Percentiles rank a stretch among this genome's conserved stretches.
phyloP scores from a whole-genome alignment of 495 filamentous ascomycete genomes.

The Aspergillus sparsus region DNA sequence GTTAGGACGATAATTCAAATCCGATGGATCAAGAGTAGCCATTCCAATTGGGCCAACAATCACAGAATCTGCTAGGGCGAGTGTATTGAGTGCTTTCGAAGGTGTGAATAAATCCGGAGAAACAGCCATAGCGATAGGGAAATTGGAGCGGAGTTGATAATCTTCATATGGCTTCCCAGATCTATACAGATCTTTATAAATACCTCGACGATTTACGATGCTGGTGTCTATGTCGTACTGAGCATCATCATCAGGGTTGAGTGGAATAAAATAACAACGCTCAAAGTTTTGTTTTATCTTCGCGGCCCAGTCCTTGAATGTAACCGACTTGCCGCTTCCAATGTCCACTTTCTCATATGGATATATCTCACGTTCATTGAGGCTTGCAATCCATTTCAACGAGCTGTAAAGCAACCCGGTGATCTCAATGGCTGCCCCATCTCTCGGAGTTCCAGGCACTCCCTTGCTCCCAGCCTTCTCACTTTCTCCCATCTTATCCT shows the following conservation, averaged over 20 bases:
- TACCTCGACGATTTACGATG: conserved; percentile 83
- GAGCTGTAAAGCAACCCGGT: conserved; percentile 89
- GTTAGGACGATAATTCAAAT: conserved; percentile 89
- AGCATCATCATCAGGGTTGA: conserved; percentile 63
- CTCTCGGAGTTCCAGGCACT: conserved; percentile 91
- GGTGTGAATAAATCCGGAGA: conserved; percentile 85
- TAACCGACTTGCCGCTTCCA: conserved; percentile 57
- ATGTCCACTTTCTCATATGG: conserved; percentile 68
- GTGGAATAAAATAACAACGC: conserved; percentile 81
- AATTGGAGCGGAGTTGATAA: conserved; percentile 94
- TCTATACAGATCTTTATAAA: conserved; percentile 95
- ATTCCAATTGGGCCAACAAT: conserved; percentile 89
- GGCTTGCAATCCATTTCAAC: conserved; percentile 71
- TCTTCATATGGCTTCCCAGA: conserved; percentile 95
- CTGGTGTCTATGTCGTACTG: conserved; percentile 77
- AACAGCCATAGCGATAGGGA: conserved; percentile 93
- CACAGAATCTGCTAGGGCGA: conserved; percentile 73
- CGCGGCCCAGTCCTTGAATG: conserved; percentile 77
- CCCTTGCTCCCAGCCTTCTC: conserved; percentile 88
- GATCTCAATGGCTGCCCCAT: conserved; percentile 94
- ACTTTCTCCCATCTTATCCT: conserved; percentile 99
- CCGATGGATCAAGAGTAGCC: conserved; percentile 89
- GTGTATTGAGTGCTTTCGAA: conserved; percentile 70
- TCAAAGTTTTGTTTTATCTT: conserved; percentile 88
- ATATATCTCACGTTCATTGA: conserved; percentile 68